These are phyloP conservation scores for Fusarium xyrophilum DNA, from an alignment of 2,329 filamentous ascomycete species.

Conservation along the genomic window DNA sequence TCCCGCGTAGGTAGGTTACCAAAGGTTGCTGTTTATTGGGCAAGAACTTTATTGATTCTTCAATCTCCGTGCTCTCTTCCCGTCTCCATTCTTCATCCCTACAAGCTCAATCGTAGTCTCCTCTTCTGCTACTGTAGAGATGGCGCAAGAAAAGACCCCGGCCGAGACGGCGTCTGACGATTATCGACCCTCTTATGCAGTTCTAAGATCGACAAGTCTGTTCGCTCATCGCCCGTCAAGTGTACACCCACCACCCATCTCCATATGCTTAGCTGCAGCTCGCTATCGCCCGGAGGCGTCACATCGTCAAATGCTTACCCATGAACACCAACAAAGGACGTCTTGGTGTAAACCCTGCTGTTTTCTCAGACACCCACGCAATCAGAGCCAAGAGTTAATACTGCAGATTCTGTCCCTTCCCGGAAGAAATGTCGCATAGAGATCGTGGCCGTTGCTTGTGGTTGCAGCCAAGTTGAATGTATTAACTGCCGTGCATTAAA, in stretches of 20 bases:
- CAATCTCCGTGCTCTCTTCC: neutral
- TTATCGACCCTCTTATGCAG: conserved; percentile 17
- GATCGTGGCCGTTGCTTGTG: neutral
- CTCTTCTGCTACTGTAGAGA: conserved; percentile 10
- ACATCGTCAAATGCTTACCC: conserved; percentile 19
- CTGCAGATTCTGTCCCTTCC: conserved; percentile 15
- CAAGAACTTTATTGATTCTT: neutral
- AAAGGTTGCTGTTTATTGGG: neutral
- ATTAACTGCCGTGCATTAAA: conserved; percentile 9
- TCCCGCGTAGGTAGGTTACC: no score
- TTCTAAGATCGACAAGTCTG: conserved; percentile 29
- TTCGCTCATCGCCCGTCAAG: conserved; percentile 27
- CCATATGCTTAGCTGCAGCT: conserved; percentile 37
- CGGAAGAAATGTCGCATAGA: conserved; percentile 3
- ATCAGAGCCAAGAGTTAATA: conserved; percentile 2
- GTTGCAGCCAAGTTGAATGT: conserved; percentile 5
- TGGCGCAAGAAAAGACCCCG: conserved; percentile 19
- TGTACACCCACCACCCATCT: conserved; percentile 13
- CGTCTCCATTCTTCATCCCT: neutral
- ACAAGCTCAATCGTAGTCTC: conserved; percentile 11
- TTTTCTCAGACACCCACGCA: conserved; percentile 22
- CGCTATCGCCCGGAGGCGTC: conserved; percentile 34
- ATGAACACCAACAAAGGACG: conserved; percentile 4
- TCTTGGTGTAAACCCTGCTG: conserved; percentile 15
- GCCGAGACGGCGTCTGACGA: conserved; percentile 19